Evolutionary conservation across 805 yeast genomes (phyloP).

Genomic region (Naumovozyma dairenensis): DNA sequence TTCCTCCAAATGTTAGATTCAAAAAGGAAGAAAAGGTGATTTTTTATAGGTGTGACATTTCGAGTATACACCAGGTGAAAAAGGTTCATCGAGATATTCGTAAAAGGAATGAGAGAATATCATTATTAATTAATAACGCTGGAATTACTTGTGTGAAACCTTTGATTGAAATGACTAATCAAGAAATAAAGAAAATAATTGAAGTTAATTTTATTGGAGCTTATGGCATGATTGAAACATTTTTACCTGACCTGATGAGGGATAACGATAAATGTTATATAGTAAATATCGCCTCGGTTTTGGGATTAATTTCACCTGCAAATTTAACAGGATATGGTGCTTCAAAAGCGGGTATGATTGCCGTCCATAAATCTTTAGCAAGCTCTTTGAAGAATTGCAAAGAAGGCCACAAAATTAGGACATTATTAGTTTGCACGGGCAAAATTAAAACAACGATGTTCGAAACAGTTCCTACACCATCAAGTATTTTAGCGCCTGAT

Average conservation of each 20-base stretch:
- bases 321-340: conserved; percentile 77
- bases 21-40: conserved; percentile 32
- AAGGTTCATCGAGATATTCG: conserved; percentile 33
- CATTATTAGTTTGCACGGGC: conserved; percentile 78
- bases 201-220: conserved; percentile 62
- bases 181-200: conserved; percentile 53
- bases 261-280: conserved; percentile 61
- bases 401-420: conserved; percentile 37
- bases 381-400: conserved; percentile 38
- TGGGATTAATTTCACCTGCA: conserved; percentile 82
- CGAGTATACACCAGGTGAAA: conserved; percentile 38
- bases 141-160: conserved; percentile 57
- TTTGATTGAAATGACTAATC: conserved; percentile 42
- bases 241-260: conserved; percentile 63
- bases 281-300: conserved; percentile 71
- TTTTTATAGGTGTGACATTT: conserved; percentile 64
- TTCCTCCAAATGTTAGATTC: conserved; percentile 21
- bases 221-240: conserved; percentile 57
- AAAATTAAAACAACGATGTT: conserved; percentile 75
- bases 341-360: conserved; percentile 76
- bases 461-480: conserved; percentile 62
- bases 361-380: conserved; percentile 72
- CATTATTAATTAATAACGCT: conserved; percentile 77
- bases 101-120: conserved; percentile 44
- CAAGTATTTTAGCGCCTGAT: conserved; percentile 70